Evolutionary conservation across 2,329 filamentous ascomycete genomes (phyloP).

Genomic region (Herpotrichia juniperi): DNA sequence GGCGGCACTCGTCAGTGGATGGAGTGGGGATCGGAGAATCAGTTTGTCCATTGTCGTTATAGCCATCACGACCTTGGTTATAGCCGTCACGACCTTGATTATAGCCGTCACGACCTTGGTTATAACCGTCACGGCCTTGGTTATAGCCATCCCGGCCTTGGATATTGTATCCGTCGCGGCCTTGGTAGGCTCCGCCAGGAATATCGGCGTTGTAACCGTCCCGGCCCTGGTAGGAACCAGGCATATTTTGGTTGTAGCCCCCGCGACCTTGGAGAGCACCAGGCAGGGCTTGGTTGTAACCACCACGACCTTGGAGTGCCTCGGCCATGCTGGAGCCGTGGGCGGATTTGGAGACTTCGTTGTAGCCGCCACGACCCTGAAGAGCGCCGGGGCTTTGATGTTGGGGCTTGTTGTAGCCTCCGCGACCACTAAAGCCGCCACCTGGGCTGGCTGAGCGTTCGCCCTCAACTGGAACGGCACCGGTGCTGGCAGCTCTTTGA

Average conservation of each 20-base stretch:
- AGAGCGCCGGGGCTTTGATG: slow-evolving; percentile 29
- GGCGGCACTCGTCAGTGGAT: slow-evolving; percentile 36
- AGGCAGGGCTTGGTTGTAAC: background rate
- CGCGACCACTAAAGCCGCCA: slow-evolving; percentile 38
- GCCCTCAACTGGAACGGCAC: slow-evolving; percentile 21
- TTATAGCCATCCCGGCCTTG: slow-evolving; percentile 23
- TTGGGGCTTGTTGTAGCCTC: slow-evolving; percentile 37
- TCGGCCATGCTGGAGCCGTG: slow-evolving; percentile 25
- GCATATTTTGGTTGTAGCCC: slow-evolving; percentile 34
- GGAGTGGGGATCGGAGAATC: slow-evolving; percentile 43
- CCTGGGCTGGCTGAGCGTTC: slow-evolving; percentile 40
- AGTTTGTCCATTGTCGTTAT: slow-evolving; percentile 28
- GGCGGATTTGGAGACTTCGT: background rate
- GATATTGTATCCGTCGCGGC: slow-evolving; percentile 36
- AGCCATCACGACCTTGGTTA: slow-evolving; percentile 33
- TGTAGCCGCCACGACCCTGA: slow-evolving; percentile 32
- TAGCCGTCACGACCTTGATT: slow-evolving; percentile 29
- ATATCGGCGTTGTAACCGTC: slow-evolving; percentile 37
- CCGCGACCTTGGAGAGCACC: slow-evolving; percentile 32
- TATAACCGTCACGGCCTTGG: slow-evolving; percentile 19
- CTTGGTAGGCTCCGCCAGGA: slow-evolving; percentile 10
- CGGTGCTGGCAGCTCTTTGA: slow-evolving; percentile 36
- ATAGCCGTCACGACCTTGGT: slow-evolving; percentile 26
- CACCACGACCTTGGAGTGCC: slow-evolving; percentile 6
- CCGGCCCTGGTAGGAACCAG: slow-evolving; percentile 34